Percentiles rank a stretch among this genome's conserved stretches.
Evolutionary conservation across 192 early-diverging fungal species (phyloP).

Genomic region (Radiomyces spectabilis): DNA sequence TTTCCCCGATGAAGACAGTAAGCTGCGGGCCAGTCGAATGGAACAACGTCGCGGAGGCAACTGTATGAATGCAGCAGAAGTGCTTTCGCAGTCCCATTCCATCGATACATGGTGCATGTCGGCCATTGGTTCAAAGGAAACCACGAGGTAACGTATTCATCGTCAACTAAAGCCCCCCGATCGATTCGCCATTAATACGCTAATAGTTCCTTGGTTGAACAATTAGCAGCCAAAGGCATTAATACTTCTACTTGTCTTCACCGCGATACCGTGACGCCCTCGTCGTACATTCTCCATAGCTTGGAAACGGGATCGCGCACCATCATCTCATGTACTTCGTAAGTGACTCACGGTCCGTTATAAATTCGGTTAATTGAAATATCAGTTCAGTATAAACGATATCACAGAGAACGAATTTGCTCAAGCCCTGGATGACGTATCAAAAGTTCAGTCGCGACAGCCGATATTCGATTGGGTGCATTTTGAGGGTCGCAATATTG

Average conservation of each 20-base stretch:
- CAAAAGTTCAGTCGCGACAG: not conserved
- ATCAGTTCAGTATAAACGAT: constrained; percentile 41
- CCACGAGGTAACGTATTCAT: constrained; percentile 33
- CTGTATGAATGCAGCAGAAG: constrained; percentile 46
- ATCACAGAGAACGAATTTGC: constrained; percentile 48
- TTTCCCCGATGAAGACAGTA: constrained; percentile 54
- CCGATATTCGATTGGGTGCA: constrained; percentile 47
- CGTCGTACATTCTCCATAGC: constrained; percentile 53
- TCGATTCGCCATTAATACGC: not conserved
- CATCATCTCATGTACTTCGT: constrained; percentile 54
- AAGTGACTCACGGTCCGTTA: constrained; percentile 3
- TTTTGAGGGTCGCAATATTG: constrained; percentile 57
- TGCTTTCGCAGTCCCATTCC: constrained; percentile 43
- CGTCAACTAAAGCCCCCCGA: not conserved
- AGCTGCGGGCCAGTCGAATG: constrained; percentile 44
- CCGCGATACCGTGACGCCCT: constrained; percentile 15
- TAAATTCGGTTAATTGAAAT: not conserved
- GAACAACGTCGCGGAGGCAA: constrained; percentile 63
- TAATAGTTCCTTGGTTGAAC: constrained; percentile 23
- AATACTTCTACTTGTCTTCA: constrained; percentile 39
- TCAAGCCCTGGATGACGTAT: constrained; percentile 30
- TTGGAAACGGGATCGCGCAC: constrained; percentile 43
- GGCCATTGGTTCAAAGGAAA: constrained; percentile 35
- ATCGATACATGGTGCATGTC: constrained; percentile 40
- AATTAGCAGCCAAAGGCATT: constrained; percentile 32